Percentiles rank a stretch among this genome's conserved stretches.
These are phyloP conservation scores for Grosmannia serpens DNA, from an alignment of 2,329 filamentous ascomycete species.

Conservation along the genomic window DNA sequence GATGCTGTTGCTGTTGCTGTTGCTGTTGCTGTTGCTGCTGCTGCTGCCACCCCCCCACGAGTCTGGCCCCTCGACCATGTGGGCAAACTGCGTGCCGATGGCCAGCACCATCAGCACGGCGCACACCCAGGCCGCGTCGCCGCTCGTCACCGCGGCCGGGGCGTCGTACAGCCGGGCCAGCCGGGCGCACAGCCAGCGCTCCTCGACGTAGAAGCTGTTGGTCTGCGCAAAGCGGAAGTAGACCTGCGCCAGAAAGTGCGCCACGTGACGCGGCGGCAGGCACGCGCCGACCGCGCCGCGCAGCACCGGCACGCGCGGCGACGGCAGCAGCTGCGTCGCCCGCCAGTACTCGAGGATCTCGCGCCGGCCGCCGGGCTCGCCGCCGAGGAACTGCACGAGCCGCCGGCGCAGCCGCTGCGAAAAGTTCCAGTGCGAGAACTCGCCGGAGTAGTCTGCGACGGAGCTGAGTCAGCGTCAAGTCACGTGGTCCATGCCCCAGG, in stretches of 20 bases:
- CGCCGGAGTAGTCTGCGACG: conserved; percentile 40
- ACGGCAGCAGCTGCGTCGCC: conserved; percentile 30
- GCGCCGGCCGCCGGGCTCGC: background rate
- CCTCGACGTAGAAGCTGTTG: conserved; percentile 37
- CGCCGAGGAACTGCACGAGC: background rate
- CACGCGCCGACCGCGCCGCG: conserved; percentile 22
- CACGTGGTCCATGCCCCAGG: background rate
- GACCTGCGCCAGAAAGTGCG: conserved; percentile 32
- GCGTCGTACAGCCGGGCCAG: conserved; percentile 30
- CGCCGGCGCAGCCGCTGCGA: conserved; percentile 27
- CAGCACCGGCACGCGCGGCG: conserved; percentile 22
- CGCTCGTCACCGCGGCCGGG: conserved; percentile 23
- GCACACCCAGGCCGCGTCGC: conserved; percentile 30
- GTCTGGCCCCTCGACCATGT: conserved; percentile 33
- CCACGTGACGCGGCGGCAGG: conserved; percentile 33
- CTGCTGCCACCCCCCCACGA: too few species aligned
- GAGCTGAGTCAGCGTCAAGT: too few species aligned
- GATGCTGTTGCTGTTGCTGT: too few species aligned
- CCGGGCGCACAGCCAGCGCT: conserved; percentile 28
- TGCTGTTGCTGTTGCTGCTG: too few species aligned
- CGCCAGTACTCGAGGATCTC: conserved; percentile 8
- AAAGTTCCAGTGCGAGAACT: conserved; percentile 43
- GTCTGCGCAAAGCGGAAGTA: conserved; percentile 37
- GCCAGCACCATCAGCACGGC: conserved; percentile 35
- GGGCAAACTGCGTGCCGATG: conserved; percentile 39